Conservation (phyloP, 2,329 filamentous ascomycete species). For the Ceratocystis cacaofunesta region DNA sequence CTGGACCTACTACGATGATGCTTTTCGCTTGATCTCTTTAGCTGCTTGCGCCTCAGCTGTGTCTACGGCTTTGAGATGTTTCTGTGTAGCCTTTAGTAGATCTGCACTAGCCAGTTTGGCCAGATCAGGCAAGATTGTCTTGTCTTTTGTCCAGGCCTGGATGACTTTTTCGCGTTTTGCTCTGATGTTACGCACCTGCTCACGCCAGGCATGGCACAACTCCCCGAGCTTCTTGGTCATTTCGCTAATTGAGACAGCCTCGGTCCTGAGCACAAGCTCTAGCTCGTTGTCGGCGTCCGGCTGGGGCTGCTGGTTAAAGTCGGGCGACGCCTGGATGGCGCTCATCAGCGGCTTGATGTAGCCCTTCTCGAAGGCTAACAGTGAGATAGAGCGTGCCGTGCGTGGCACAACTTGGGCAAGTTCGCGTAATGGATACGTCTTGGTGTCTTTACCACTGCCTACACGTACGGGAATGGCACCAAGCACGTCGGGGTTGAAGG, state of each 20-base stretch:
- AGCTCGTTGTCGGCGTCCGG: conserved; percentile 42
- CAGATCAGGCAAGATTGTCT: conserved; percentile 32
- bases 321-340: conserved; percentile 36
- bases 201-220: conserved; percentile 35
- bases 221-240: conserved; percentile 31
- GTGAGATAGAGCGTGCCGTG: conserved; percentile 27
- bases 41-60: conserved; percentile 34
- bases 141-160: conserved; percentile 34
- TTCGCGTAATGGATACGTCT: conserved; percentile 36
- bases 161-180: conserved; percentile 35
- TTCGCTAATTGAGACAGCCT: conserved; percentile 37
- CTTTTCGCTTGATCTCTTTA: conserved; percentile 25
- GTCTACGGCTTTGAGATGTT: conserved; percentile 38
- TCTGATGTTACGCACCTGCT: conserved; percentile 33
- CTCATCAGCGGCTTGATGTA: conserved; percentile 41
- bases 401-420: conserved; percentile 40
- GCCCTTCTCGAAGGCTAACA: conserved; percentile 29
- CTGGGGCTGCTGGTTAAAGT: conserved; percentile 49
- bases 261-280: conserved; percentile 40
- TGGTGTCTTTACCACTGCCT: conserved; percentile 18
- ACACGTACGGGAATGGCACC: conserved; percentile 30
- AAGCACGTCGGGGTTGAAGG: conserved; percentile 37
- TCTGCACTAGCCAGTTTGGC: conserved; percentile 34
- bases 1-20: neutral
- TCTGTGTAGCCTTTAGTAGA: conserved; percentile 37